A percentile compares a stretch with the other conserved stretches of the same genome.
These are phyloP conservation scores for Tetraselmis chui DNA, from an alignment of 139 green algal genomes.

Conservation along the genomic window DNA sequence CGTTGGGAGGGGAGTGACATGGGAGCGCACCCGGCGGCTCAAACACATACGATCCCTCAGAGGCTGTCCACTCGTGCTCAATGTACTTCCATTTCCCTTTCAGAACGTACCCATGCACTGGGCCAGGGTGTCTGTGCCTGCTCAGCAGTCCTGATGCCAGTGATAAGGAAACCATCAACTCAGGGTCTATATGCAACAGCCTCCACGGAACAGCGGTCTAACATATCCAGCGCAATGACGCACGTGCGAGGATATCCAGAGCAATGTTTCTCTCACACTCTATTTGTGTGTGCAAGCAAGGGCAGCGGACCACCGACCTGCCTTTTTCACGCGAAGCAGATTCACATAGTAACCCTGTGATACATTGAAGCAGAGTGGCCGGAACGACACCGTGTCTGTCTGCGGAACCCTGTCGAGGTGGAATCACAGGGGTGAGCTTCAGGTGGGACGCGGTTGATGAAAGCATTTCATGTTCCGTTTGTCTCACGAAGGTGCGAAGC, in stretches of 20 bases:
- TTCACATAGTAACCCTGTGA: slow-evolving; percentile 19
- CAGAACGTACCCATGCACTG: slow-evolving; percentile 16
- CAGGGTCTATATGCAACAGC: no score
- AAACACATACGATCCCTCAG: slow-evolving; percentile 15
- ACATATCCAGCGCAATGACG: no score
- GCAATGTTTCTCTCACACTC: no score
- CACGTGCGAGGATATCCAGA: no score
- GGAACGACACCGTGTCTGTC: slow-evolving; percentile 10
- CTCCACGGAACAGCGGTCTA: no score
- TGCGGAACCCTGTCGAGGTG: background rate
- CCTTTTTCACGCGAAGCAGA: slow-evolving; percentile 3
- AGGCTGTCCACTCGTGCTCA: slow-evolving; percentile 13
- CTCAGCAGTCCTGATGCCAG: slow-evolving; percentile 7
- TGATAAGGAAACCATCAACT: no score
- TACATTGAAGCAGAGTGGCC: slow-evolving; percentile 14
- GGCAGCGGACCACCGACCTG: background rate
- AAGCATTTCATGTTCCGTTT: no score
- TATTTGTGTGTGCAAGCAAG: no score
- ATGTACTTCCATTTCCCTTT: slow-evolving; percentile 15
- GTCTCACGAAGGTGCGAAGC: no score
- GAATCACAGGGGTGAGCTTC: background rate
- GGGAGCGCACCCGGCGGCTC: slow-evolving; percentile 12
- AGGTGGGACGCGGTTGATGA: background rate
- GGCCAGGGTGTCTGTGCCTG: slow-evolving; percentile 3
- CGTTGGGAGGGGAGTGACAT: no score